Conservation (phyloP, 208 protist species). For the Endotrypanum monterogeii region DNA sequence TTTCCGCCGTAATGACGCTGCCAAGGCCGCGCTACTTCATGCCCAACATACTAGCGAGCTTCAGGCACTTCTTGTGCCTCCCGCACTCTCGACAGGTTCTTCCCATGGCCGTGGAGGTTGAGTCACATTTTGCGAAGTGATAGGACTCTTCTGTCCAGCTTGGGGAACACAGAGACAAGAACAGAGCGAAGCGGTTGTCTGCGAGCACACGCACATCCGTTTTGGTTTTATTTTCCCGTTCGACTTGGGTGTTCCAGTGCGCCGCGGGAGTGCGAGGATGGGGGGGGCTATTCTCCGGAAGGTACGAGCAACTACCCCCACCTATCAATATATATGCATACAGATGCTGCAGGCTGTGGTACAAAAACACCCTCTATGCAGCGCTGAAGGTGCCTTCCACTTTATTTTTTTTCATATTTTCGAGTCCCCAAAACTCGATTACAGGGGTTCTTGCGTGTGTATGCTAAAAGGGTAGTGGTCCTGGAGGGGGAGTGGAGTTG, state of each 20-base stretch:
- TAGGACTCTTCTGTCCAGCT: too few species aligned
- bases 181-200: background rate
- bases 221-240: too few species aligned
- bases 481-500: too few species aligned
- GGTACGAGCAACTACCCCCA: too few species aligned
- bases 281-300: too few species aligned
- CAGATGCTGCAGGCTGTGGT: too few species aligned
- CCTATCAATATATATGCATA: too few species aligned
- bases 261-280: too few species aligned
- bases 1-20: slow-evolving; percentile 61
- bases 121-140: background rate
- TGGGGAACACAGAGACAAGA: background rate
- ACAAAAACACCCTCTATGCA: too few species aligned
- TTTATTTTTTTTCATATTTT: background rate
- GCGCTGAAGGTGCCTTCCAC: background rate
- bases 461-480: background rate
- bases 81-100: slow-evolving; percentile 14
- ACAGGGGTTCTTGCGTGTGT: background rate
- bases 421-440: background rate
- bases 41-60: slow-evolving; percentile 50
- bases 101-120: slow-evolving; percentile 2
- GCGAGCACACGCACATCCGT: too few species aligned
- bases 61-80: slow-evolving; percentile 35
- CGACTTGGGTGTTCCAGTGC: too few species aligned
- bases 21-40: slow-evolving; percentile 39